phyloP scores from a whole-genome alignment of 2,329 filamentous ascomycete species.

The Pestalotiopsis fici region DNA sequence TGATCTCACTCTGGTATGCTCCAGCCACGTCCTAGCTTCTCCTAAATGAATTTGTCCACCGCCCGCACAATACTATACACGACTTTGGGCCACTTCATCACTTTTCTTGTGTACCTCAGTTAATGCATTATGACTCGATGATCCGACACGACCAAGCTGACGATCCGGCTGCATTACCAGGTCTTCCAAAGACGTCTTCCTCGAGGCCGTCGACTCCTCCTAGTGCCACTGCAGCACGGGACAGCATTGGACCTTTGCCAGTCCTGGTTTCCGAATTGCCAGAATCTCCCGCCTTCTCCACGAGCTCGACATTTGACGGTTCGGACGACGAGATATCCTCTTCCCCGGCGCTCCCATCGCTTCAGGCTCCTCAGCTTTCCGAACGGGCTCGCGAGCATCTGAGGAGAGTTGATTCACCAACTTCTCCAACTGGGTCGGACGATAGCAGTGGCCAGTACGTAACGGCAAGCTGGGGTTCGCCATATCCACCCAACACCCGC shows the following conservation, averaged over 20 bases:
- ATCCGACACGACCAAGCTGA: not conserved
- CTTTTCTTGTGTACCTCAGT: not conserved
- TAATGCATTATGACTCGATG: not conserved
- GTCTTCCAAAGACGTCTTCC: slow-evolving; percentile 57
- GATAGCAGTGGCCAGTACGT: slow-evolving; percentile 48
- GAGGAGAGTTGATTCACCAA: slow-evolving; percentile 50
- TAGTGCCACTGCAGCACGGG: slow-evolving; percentile 62
- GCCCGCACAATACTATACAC: not conserved
- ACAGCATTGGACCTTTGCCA: slow-evolving; percentile 45
- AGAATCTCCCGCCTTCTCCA: slow-evolving; percentile 61
- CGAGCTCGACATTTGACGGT: slow-evolving; percentile 60
- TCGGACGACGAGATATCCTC: slow-evolving; percentile 51
- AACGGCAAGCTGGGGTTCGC: slow-evolving; percentile 89
- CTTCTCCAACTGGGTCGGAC: slow-evolving; percentile 25
- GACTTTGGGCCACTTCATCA: not conserved
- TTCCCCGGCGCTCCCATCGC: slow-evolving; percentile 59
- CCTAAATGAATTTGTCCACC: not conserved
- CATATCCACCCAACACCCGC: slow-evolving; percentile 70
- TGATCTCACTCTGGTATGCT: slow-evolving; percentile 58
- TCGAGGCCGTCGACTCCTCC: slow-evolving; percentile 52
- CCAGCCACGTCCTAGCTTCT: slow-evolving; percentile 12
- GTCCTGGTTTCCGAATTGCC: slow-evolving; percentile 38
- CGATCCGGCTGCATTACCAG: slow-evolving; percentile 22
- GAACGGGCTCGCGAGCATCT: slow-evolving; percentile 56
- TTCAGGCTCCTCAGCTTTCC: slow-evolving; percentile 59